These are phyloP conservation scores for Fraxinus xanthoxyloides DNA, from an alignment of 305 asterid genomes.

Conservation along the genomic window DNA sequence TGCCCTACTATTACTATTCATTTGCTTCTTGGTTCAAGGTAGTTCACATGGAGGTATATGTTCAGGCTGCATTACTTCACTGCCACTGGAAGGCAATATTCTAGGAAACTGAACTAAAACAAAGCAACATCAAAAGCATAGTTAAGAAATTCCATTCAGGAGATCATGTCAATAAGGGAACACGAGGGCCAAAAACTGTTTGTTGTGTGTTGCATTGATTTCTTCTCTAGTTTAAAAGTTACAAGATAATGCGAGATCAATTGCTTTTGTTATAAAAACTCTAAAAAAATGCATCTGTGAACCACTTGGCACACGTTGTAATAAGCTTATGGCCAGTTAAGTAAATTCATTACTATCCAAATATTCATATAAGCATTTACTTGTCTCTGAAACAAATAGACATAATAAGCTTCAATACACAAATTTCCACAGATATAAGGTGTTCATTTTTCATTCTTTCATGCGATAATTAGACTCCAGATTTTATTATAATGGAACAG, in stretches of 20 bases:
- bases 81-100: background rate
- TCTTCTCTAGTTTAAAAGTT: background rate
- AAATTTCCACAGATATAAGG: background rate
- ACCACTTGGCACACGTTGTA: background rate
- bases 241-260: background rate
- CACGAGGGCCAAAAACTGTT: background rate
- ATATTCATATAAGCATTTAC: no score
- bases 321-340: background rate
- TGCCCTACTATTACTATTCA: background rate
- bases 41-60: background rate
- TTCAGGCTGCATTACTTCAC: background rate
- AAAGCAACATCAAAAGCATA: background rate
- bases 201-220: background rate
- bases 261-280: background rate
- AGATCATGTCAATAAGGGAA: background rate
- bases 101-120: background rate
- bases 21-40: background rate
- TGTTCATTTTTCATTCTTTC: background rate
- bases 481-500: background rate
- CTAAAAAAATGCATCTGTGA: background rate
- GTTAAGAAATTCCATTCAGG: background rate
- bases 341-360: background rate
- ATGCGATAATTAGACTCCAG: background rate
- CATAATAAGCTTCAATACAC: background rate
- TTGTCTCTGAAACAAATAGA: background rate